A percentile compares a stretch with the other conserved stretches of the same genome.
Conservation (phyloP, 2,329 filamentous ascomycete genomes). For the Talaromyces sp. region DNA sequence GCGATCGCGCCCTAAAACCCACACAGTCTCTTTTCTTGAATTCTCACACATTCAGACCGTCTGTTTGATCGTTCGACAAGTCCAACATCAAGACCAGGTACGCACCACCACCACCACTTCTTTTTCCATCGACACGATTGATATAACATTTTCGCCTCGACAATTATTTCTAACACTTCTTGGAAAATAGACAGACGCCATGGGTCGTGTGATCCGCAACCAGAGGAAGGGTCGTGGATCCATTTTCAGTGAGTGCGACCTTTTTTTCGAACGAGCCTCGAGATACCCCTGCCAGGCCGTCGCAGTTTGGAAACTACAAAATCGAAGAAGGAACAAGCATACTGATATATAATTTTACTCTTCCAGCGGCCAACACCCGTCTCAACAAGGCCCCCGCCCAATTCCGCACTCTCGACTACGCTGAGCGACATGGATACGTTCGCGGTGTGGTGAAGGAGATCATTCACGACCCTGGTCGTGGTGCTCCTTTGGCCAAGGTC, state of each 20-base stretch:
- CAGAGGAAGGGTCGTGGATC: conserved; percentile 75
- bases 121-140: conserved; percentile 25
- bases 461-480: conserved; percentile 97
- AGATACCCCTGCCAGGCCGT: conserved; percentile 20
- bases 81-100: conserved; percentile 44
- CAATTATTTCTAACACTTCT: conserved; percentile 7
- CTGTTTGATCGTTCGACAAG: conserved; percentile 36
- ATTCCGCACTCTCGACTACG: conserved; percentile 95
- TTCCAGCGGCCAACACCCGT: conserved; percentile 72
- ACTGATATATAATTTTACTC: conserved; percentile 31
- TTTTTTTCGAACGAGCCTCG: conserved; percentile 24
- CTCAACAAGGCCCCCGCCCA: conserved; percentile 93
- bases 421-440: conserved; percentile 96
- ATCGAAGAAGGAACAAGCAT: conserved; percentile 22
- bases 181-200: conserved; percentile 43
- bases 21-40: conserved; percentile 42
- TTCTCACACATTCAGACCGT: conserved; percentile 35
- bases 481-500: conserved; percentile 95
- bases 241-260: conserved; percentile 66
- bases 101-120: conserved; percentile 29
- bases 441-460: conserved; percentile 98
- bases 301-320: conserved; percentile 7
- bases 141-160: conserved; percentile 23
- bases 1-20: conserved; percentile 46
- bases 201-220: conserved; percentile 73